These are phyloP conservation scores for Volvox carteri DNA, from an alignment of 163 green algal genomes.

Conservation along the genomic window DNA sequence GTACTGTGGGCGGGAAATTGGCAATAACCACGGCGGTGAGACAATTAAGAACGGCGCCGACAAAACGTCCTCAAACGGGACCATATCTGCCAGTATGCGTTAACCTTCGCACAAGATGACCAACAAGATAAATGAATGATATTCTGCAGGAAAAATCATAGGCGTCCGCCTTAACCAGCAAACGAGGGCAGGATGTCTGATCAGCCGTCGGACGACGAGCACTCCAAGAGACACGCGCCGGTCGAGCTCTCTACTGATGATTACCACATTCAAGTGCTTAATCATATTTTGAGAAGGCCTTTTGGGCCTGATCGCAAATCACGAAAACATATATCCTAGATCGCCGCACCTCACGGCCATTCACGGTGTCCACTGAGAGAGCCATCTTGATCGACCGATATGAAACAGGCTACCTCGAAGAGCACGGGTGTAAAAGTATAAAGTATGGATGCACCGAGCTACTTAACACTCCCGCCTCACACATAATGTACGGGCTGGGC, in stretches of 20 bases:
- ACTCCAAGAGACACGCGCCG: no score
- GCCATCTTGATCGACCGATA: conserved; percentile 19
- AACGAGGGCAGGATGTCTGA: no score
- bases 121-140: neutral
- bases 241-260: no score
- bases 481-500: conserved; percentile 4
- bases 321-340: neutral
- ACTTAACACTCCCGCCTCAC: neutral
- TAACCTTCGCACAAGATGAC: no score
- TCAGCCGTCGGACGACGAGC: neutral
- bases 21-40: neutral
- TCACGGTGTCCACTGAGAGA: conserved; percentile 49
- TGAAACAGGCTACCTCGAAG: neutral
- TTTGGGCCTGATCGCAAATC: no score
- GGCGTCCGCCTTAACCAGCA: neutral
- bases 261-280: no score
- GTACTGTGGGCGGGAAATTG: conserved; percentile 33
- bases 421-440: neutral
- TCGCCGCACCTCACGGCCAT: conserved; percentile 54
- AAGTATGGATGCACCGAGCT: neutral
- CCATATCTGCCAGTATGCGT: no score
- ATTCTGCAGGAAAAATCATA: neutral
- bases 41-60: neutral
- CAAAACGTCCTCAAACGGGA: no score
- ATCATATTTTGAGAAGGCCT: no score